Conservation (phyloP, 2,329 filamentous ascomycete species). For the Stachybotrys elegans region DNA sequence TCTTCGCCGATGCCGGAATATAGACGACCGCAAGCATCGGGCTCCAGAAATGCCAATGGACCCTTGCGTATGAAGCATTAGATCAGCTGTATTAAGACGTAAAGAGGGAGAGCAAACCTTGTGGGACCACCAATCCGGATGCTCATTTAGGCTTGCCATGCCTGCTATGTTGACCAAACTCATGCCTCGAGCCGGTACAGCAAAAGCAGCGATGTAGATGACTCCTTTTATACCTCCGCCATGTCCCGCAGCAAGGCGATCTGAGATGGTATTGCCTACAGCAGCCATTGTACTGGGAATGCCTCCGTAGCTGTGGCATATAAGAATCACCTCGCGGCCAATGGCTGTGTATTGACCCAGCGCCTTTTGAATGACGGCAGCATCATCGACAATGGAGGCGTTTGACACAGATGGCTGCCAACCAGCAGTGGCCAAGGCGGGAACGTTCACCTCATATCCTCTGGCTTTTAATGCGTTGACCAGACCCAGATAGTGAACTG, state of each 20-base stretch:
- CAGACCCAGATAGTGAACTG: conserved; percentile 3
- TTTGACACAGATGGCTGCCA: neutral
- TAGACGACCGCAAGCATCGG: conserved; percentile 1
- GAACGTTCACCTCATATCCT: neutral
- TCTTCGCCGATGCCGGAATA: conserved; percentile 6
- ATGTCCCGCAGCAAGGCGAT: conserved; percentile 15
- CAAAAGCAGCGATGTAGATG: conserved; percentile 21
- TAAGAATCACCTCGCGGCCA: conserved; percentile 8
- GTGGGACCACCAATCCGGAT: neutral
- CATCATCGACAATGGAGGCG: conserved; percentile 5
- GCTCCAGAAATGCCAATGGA: conserved; percentile 4
- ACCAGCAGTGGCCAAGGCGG: conserved; percentile 1
- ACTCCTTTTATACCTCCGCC: conserved; percentile 22
- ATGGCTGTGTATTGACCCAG: neutral
- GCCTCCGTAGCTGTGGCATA: conserved; percentile 22
- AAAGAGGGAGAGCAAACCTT: neutral
- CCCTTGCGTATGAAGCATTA: conserved; percentile 1
- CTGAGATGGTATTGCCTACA: conserved; percentile 19
- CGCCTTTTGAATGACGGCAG: neutral
- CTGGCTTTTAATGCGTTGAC: neutral
- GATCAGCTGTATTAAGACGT: neutral
- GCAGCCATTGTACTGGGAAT: conserved; percentile 19
- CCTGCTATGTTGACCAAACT: neutral
- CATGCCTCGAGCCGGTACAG: conserved; percentile 10
- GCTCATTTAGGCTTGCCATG: neutral